Base-by-base conservation (phyloP, 1,284 basidiomycete species). In the Ustilago trichophora region DNA sequence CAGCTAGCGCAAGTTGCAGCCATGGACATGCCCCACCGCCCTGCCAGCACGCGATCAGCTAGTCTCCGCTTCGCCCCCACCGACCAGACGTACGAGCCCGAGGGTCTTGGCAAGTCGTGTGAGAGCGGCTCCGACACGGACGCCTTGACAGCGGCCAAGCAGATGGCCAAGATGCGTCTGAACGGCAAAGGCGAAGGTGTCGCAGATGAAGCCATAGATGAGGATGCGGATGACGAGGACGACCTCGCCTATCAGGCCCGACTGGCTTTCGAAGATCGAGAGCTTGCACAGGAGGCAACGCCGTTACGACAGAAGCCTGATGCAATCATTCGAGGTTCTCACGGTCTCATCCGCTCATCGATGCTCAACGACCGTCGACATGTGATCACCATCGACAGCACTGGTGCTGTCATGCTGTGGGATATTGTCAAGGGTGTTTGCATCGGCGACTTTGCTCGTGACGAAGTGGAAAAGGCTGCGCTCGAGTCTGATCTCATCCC, bases 321-420 rank as follows among this genome's bases (percentile, higher is more conserved):
- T 71, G 86, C 87, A 43, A 82, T 90, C 10, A 90, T 97, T 41
- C 74, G 83, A 3, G 95, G 95, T 6, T 87, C 89, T 38, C 86
- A 88, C 53, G 95, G 96, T 5, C 86, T 98, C 11, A 89, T 96
- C 43, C 86, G 94, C 19, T 90, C 88, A 6, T 84, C 90, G 21
- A 85, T 93, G 58, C 84, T 98, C 40, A 98, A 94, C 81, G 93
- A 98, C 78, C 86, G 93, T 32, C 86, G 94, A 57, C 94, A 98
- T 79, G 93, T 90, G 5, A 83, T 99, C 48, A 93, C 93, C 0
- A 89, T 97, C 33, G 91, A 98, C 80, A 93, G 92, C 0, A 84
- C 86, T 0, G 91, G 91, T 9, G 77, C 90, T 67, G 89, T 98
- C 4, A 90, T 90, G 0, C 87, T 94, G 3, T 98, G 96, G 95